Conservation (phyloP, 2,329 filamentous ascomycete species). For the Ambrosiella cleistominuta region DNA sequence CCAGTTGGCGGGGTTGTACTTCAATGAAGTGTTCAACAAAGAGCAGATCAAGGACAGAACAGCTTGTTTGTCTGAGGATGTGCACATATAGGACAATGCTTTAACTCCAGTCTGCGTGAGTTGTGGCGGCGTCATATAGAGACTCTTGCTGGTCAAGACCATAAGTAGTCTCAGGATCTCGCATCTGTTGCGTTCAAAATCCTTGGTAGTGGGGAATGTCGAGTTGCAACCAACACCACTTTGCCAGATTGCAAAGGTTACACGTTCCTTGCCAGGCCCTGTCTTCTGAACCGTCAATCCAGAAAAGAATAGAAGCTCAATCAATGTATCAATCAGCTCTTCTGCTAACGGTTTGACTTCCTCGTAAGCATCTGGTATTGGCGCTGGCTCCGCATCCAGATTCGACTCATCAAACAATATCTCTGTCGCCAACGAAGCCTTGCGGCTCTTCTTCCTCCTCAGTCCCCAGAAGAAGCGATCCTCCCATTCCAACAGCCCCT, state of each 20-base stretch:
- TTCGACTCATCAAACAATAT: conserved; percentile 69
- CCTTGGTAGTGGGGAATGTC: conserved; percentile 70
- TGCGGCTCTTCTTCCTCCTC: conserved; percentile 53
- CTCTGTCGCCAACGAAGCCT: conserved; percentile 48
- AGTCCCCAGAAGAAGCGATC: conserved; percentile 82
- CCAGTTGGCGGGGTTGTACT: conserved; percentile 92
- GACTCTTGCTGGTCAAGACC: conserved; percentile 72
- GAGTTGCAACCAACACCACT: conserved; percentile 93
- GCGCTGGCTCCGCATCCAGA: conserved; percentile 25
- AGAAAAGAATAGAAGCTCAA: conserved; percentile 81
- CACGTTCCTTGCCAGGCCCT: conserved; percentile 54
- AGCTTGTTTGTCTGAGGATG: conserved; percentile 75
- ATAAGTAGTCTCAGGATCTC: conserved; percentile 77
- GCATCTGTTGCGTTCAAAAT: conserved; percentile 81
- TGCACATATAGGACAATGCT: conserved; percentile 75
- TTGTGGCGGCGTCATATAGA: conserved; percentile 71
- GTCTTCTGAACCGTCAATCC: conserved; percentile 71
- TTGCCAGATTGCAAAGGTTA: conserved; percentile 92
- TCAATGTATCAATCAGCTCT: conserved; percentile 75
- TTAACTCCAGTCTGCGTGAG: conserved; percentile 70
- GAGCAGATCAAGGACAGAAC: conserved; percentile 85
- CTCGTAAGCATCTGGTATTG: conserved; percentile 47
- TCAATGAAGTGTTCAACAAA: conserved; percentile 80
- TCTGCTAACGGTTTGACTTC: conserved; percentile 77
- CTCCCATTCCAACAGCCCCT: conserved; percentile 70